Evolutionary conservation across 768 basidiomycete genomes (phyloP).

Genomic region (Tephrocybe sp.): DNA sequence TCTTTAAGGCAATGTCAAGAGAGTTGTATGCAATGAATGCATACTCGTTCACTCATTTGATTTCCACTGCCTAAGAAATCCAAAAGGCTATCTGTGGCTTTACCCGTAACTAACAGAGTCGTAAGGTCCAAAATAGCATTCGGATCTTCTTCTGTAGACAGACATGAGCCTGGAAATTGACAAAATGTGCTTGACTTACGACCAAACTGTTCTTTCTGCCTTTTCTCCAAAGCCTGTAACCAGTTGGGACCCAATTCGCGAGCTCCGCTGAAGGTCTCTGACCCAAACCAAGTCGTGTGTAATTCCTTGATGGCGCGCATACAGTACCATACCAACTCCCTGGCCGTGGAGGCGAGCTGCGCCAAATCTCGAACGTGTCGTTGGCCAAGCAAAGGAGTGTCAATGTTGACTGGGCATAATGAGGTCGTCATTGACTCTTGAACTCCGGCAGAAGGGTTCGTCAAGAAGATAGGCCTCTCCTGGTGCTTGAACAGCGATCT

Average conservation of each 20-base stretch:
- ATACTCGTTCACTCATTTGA: constrained; percentile 80
- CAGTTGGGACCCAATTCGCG: constrained; percentile 74
- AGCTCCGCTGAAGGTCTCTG: constrained; percentile 63
- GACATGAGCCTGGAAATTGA: constrained; percentile 6
- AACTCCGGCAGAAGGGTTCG: constrained; percentile 37
- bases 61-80: constrained; percentile 81
- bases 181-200: constrained; percentile 39
- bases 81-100: constrained; percentile 64
- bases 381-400: constrained; percentile 57
- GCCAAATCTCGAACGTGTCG: constrained; percentile 69
- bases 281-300: constrained; percentile 72
- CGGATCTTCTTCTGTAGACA: constrained; percentile 52
- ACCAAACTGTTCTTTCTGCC: constrained; percentile 65
- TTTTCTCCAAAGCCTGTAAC: constrained; percentile 63
- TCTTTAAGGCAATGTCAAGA: constrained; percentile 19
- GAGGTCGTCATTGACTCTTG: constrained; percentile 26
- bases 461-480: constrained; percentile 45
- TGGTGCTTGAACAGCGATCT: constrained; percentile 49
- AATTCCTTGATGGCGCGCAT: constrained; percentile 74
- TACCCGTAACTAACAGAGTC: constrained; percentile 66
- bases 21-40: constrained; percentile 18
- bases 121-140: constrained; percentile 73
- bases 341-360: constrained; percentile 63
- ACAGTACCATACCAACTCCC: constrained; percentile 72
- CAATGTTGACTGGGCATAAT: constrained; percentile 46